These are phyloP conservation scores for Puccinia horiana DNA, from an alignment of 1,284 basidiomycete genomes.

Conservation along the genomic window DNA sequence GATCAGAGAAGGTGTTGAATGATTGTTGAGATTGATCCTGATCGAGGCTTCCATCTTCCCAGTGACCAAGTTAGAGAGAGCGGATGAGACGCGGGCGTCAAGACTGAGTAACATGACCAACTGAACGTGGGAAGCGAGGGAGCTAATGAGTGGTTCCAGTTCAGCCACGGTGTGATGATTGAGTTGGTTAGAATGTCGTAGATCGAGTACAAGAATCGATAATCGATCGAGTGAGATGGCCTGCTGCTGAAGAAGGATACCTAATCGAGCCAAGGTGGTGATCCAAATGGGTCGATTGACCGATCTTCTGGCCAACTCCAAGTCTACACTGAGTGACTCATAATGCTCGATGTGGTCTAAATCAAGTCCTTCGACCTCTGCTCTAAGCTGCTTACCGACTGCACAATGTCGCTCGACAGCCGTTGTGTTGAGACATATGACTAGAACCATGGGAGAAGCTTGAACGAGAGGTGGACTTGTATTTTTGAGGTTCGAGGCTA, in stretches of 20 bases:
- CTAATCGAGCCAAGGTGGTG: background rate
- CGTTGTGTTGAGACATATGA: background rate
- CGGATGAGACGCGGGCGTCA: background rate
- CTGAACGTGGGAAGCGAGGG: background rate
- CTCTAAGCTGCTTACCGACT: background rate
- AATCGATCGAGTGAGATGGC: background rate
- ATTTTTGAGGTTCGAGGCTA: background rate
- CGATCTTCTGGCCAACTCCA: background rate
- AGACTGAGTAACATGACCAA: background rate
- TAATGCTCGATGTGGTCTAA: background rate
- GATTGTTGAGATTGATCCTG: slow-evolving; percentile 5
- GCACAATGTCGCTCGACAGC: background rate
- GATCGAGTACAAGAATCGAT: slow-evolving; percentile 14
- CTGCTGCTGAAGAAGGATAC: background rate
- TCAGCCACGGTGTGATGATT: slow-evolving; percentile 12
- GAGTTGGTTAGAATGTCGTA: background rate
- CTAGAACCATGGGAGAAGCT: background rate
- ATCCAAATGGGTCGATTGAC: background rate
- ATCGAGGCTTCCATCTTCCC: background rate
- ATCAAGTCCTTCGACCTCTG: background rate
- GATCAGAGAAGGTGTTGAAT: background rate
- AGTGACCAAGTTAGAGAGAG: background rate
- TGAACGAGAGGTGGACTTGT: background rate
- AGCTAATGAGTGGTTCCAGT: background rate
- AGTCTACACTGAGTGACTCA: background rate